A percentile compares a stretch with the other conserved stretches of the same genome.
Evolutionary conservation across 495 filamentous ascomycete genomes (phyloP).

Genomic region (Aspergillus cristatus): DNA sequence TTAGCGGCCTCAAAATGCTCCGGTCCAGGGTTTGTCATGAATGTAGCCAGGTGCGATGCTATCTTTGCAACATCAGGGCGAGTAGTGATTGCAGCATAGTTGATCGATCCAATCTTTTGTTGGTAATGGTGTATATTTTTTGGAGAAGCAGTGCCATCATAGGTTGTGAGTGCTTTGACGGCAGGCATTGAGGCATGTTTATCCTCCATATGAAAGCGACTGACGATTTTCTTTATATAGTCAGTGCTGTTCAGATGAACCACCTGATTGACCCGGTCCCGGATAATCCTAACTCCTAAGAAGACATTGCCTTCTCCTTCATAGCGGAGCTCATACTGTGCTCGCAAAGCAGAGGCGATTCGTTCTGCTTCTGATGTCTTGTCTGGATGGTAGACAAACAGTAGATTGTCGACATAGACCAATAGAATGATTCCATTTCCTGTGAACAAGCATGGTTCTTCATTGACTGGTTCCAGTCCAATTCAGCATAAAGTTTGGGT

Average conservation of each 20-base stretch:
- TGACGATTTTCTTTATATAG: slow-evolving; percentile 12
- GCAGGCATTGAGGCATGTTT: background rate
- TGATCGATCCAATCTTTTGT: slow-evolving; percentile 16
- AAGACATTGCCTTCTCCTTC: slow-evolving; percentile 3
- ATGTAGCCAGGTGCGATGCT: slow-evolving; percentile 9
- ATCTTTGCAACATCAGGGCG: slow-evolving; percentile 6
- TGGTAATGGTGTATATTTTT: slow-evolving; percentile 11
- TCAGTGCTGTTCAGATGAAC: background rate
- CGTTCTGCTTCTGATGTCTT: too few relatives aligned
- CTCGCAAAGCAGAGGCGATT: background rate
- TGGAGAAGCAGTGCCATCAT: background rate
- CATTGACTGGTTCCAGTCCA: slow-evolving; percentile 8
- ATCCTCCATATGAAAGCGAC: slow-evolving; percentile 7
- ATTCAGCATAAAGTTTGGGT: slow-evolving; percentile 8
- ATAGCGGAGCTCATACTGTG: slow-evolving; percentile 4
- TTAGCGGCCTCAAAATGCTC: slow-evolving; percentile 7
- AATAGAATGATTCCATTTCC: slow-evolving; percentile 12
- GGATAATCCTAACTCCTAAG: slow-evolving; percentile 5
- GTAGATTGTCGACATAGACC: slow-evolving; percentile 18
- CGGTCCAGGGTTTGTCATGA: slow-evolving; percentile 11
- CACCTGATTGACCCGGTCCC: background rate
- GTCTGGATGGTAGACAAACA: slow-evolving; percentile 8
- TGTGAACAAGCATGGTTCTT: slow-evolving; percentile 13
- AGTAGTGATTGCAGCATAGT: slow-evolving; percentile 15
- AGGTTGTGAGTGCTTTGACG: slow-evolving; percentile 2